Percentiles rank a stretch among this genome's conserved stretches.
Evolutionary conservation across 306 rosid species (phyloP).

Genomic region (Quercus rubra): DNA sequence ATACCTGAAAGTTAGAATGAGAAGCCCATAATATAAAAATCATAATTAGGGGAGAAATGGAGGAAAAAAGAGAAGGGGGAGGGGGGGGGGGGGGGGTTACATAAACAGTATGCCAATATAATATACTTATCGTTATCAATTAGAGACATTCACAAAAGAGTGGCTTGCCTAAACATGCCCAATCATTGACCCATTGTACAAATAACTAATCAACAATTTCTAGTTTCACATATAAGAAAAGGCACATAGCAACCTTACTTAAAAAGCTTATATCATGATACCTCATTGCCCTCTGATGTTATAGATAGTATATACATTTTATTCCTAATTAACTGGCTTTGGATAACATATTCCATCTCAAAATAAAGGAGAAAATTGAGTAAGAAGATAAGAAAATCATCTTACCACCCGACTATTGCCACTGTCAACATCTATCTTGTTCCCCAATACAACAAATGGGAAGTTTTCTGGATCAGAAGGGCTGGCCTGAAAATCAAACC

Average conservation of each 20-base stretch:
- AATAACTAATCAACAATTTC: background rate
- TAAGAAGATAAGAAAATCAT: constrained; percentile 2
- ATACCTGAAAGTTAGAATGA: constrained; percentile 33
- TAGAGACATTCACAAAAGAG: no score
- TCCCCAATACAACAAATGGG: constrained; percentile 98
- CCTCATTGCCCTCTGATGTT: background rate
- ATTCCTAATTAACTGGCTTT: background rate
- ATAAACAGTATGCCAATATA: constrained; percentile 4
- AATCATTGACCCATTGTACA: background rate
- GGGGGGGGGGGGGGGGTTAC: background rate
- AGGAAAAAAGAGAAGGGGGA: background rate
- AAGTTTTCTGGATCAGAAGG: constrained; percentile 98
- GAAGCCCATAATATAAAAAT: background rate
- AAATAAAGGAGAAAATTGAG: background rate
- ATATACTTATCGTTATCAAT: no score
- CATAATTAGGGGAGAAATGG: background rate
- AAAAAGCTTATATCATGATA: background rate
- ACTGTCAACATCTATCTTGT: constrained; percentile 95
- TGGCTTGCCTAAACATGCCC: no score
- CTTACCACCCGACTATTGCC: constrained; percentile 98
- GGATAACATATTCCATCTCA: background rate
- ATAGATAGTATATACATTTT: background rate
- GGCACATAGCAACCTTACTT: background rate
- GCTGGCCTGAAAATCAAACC: constrained; percentile 73
- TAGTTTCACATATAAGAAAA: background rate